phyloP scores from a whole-genome alignment of 305 asterid species.

The Solanum hybrid region DNA sequence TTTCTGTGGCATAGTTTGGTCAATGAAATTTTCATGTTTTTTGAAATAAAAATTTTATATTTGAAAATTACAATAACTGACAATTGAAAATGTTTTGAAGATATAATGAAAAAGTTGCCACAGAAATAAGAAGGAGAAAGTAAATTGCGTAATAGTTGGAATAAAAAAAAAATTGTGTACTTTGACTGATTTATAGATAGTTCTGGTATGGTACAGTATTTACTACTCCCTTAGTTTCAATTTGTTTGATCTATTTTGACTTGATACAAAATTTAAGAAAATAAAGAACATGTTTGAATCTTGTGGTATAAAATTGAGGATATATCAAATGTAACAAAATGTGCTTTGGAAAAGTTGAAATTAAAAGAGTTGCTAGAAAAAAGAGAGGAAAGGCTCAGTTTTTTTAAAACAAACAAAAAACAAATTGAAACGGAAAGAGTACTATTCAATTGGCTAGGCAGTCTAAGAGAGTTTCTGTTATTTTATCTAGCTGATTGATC shows the following conservation, averaged over 20 bases:
- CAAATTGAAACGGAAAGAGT: background rate
- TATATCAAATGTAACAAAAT: background rate
- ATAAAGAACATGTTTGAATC: no score
- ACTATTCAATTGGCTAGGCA: background rate
- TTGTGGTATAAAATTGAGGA: background rate
- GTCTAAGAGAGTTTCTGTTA: background rate
- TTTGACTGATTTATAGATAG: background rate
- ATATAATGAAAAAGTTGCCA: background rate
- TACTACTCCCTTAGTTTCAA: background rate
- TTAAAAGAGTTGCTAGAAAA: background rate
- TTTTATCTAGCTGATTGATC: background rate
- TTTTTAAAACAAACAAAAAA: background rate
- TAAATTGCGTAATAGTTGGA: background rate
- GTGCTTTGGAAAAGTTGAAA: background rate
- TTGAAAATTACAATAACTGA: background rate
- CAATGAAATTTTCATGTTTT: background rate
- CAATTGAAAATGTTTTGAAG: background rate
- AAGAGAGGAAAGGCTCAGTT: background rate
- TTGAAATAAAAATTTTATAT: no score
- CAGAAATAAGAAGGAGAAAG: background rate
- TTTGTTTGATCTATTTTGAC: background rate
- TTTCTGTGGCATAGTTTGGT: background rate
- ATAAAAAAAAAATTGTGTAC: background rate
- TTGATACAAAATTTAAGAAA: no score
- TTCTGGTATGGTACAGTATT: background rate